A percentile compares a stretch with the other conserved stretches of the same genome.
Evolutionary conservation across 225 moss, liverwort and hornwort species (phyloP).

Genomic region (Pseudoscleropodium purum): DNA sequence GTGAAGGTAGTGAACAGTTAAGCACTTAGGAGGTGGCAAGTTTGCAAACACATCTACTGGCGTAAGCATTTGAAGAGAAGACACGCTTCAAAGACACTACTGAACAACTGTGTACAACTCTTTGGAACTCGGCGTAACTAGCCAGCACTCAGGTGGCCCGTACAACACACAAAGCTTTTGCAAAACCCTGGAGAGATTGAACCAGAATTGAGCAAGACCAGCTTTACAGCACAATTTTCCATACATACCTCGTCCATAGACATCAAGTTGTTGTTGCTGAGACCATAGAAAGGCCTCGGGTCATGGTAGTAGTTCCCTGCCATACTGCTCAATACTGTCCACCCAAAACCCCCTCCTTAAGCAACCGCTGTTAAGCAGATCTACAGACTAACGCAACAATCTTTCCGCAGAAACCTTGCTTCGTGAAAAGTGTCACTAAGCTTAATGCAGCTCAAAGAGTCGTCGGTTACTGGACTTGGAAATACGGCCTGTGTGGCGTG

Average conservation of each 20-base stretch:
- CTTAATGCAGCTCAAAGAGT: neutral
- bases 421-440: neutral
- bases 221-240: neutral
- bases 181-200: neutral
- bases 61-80: neutral
- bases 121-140: neutral
- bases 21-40: neutral
- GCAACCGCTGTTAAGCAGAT: neutral
- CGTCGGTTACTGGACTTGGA: neutral
- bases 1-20: neutral
- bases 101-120: neutral
- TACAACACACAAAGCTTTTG: neutral
- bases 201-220: neutral
- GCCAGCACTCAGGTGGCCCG: neutral
- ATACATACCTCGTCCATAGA: slow-evolving; percentile 40
- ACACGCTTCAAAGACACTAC: neutral
- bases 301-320: slow-evolving; percentile 43
- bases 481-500: neutral
- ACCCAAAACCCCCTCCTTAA: neutral
- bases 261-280: slow-evolving; percentile 16
- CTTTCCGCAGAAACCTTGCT: neutral
- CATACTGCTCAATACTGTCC: slow-evolving; percentile 3
- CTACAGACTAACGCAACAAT: neutral
- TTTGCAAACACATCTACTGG: neutral
- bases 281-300: slow-evolving; percentile 34